phyloP scores from a whole-genome alignment of 345 rosid genomes.

The Limnanthes douglasii region DNA sequence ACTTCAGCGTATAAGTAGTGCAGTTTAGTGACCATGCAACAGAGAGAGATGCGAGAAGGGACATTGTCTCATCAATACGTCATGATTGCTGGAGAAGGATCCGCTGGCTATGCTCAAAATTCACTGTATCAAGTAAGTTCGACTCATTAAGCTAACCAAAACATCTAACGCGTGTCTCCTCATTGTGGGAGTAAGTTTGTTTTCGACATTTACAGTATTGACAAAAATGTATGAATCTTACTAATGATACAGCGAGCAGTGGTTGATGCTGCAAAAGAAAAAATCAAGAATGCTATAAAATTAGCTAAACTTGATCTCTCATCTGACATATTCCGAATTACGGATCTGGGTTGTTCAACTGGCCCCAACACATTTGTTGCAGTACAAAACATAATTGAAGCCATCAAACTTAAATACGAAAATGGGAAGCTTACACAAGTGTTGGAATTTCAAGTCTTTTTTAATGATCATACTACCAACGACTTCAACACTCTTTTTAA shows the following conservation, averaged over 20 bases:
- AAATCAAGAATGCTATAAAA: constrained; percentile 6
- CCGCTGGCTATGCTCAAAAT: too few species aligned
- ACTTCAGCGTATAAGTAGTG: too few species aligned
- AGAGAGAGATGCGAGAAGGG: too few species aligned
- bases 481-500: constrained; percentile 49
- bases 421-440: not conserved
- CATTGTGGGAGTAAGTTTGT: too few species aligned
- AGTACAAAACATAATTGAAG: constrained; percentile 15
- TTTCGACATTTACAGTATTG: too few species aligned
- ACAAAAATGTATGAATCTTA: too few species aligned
- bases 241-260: constrained; percentile 8
- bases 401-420: constrained; percentile 1
- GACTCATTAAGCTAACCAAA: too few species aligned
- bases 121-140: too few species aligned
- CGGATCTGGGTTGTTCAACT: constrained; percentile 20
- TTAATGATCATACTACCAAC: constrained; percentile 32
- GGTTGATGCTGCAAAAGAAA: constrained; percentile 8
- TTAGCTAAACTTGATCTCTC: constrained; percentile 7
- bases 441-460: constrained; percentile 35
- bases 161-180: too few species aligned
- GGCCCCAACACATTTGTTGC: constrained; percentile 18
- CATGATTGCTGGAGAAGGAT: too few species aligned
- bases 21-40: too few species aligned
- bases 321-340: constrained; percentile 4
- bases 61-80: too few species aligned